Evolutionary conservation across 805 yeast species (phyloP).

Genomic region (Monosporozyma yasuniensis): DNA sequence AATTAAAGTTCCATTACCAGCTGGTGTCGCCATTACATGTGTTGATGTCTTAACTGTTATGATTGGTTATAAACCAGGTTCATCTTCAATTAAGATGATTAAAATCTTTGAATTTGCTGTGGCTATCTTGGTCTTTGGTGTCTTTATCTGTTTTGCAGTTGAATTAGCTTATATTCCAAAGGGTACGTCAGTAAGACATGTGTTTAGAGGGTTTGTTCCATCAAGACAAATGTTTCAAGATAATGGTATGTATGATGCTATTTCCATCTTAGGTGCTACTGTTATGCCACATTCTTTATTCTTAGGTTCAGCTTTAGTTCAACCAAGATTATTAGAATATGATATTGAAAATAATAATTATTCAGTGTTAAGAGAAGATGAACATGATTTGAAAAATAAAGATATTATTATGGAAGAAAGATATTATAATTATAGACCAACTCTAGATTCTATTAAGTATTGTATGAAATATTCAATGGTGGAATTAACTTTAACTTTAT

Average conservation of each 20-base stretch:
- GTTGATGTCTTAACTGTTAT: constrained; percentile 73
- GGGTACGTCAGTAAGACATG: constrained; percentile 37
- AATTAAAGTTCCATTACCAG: constrained; percentile 61
- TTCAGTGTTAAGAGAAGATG: constrained; percentile 18
- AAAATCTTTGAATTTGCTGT: constrained; percentile 72
- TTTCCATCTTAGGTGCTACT: constrained; percentile 85
- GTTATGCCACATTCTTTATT: constrained; percentile 90
- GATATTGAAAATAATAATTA: constrained; percentile 52
- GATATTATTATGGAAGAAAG: constrained; percentile 31
- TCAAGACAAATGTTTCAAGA: constrained; percentile 40
- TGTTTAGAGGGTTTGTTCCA: constrained; percentile 66
- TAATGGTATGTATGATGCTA: constrained; percentile 61
- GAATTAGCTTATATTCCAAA: constrained; percentile 52
- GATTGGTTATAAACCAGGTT: constrained; percentile 67
- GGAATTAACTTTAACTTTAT: constrained; percentile 62
- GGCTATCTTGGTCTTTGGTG: constrained; percentile 58
- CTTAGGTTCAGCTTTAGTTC: constrained; percentile 79
- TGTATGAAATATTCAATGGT: constrained; percentile 62
- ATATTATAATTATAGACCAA: constrained; percentile 53
- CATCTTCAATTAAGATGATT: constrained; percentile 64
- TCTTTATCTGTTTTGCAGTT: constrained; percentile 70
- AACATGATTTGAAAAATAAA: constrained; percentile 9
- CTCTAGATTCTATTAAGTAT: constrained; percentile 60
- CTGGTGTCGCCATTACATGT: constrained; percentile 73
- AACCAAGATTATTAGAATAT: constrained; percentile 69